Evolutionary conservation across 1,284 basidiomycete genomes (phyloP).

Genomic region (Trametes sp.): DNA sequence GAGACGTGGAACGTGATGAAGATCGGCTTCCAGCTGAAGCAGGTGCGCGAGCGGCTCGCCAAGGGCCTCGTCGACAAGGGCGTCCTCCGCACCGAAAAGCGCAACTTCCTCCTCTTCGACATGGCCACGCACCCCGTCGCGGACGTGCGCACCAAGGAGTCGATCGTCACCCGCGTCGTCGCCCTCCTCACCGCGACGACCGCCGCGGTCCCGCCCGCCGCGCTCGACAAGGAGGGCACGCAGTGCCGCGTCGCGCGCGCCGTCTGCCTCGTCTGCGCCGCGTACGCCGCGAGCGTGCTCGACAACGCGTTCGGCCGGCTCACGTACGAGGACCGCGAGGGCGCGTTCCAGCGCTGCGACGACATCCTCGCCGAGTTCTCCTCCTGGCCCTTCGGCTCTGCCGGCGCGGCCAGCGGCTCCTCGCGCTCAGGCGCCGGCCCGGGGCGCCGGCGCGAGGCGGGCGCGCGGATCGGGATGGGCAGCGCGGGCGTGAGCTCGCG

Average conservation of each 20-base stretch:
- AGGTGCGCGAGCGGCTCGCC: constrained; percentile 95
- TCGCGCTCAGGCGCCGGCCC: constrained; percentile 29
- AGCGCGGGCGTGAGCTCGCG: constrained; percentile 56
- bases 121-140: constrained; percentile 98
- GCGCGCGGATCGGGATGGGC: constrained; percentile 61
- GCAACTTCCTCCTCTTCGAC: constrained; percentile 97
- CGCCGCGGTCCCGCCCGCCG: constrained; percentile 75
- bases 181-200: constrained; percentile 85
- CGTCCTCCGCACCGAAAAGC: constrained; percentile 95
- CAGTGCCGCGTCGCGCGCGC: constrained; percentile 84
- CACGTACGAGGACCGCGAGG: constrained; percentile 90
- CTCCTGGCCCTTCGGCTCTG: constrained; percentile 85
- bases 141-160: constrained; percentile 89
- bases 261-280: constrained; percentile 86
- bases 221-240: constrained; percentile 79
- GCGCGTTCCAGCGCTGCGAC: constrained; percentile 90
- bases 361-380: constrained; percentile 91
- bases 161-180: constrained; percentile 79
- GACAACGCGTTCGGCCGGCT: constrained; percentile 91
- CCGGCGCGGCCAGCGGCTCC: constrained; percentile 35
- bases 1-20: constrained; percentile 99
- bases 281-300: constrained; percentile 93
- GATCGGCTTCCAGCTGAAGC: constrained; percentile 97
- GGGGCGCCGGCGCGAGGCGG: constrained; percentile 49
- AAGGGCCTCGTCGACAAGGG: constrained; percentile 98